Conservation (phyloP, 257 asterid species). For the Fraxinus cuspidata region DNA sequence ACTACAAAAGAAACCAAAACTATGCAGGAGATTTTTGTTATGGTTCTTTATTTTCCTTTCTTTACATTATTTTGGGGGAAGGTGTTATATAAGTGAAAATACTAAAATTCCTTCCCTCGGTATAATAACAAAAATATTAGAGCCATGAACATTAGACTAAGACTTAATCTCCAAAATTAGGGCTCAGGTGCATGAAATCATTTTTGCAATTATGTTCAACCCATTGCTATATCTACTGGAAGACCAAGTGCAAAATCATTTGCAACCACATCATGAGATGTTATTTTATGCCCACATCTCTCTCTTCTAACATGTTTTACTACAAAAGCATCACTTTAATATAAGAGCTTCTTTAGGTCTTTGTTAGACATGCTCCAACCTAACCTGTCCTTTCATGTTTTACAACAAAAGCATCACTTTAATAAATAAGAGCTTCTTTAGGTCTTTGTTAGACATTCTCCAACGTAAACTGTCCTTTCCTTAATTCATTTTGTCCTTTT, state of each 20-base stretch:
- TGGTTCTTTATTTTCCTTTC: no score
- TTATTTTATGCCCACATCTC: not conserved
- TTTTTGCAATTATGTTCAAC: not conserved
- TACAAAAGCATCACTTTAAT: not conserved
- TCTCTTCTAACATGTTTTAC: not conserved
- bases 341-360: not conserved
- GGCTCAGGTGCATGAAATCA: not conserved
- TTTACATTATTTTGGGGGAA: not conserved
- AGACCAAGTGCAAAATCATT: not conserved
- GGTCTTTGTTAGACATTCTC: not conserved
- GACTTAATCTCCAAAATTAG: not conserved
- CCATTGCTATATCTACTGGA: not conserved
- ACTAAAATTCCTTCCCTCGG: not conserved
- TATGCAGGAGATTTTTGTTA: not conserved
- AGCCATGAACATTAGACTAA: not conserved
- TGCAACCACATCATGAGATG: not conserved
- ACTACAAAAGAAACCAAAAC: conserved; percentile 5
- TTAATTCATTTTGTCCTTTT: not conserved
- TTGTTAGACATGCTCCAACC: not conserved
- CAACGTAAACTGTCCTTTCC: not conserved
- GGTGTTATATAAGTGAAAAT: not conserved
- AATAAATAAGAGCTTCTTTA: no score
- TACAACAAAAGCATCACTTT: not conserved
- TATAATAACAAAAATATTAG: not conserved
- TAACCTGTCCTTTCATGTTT: not conserved